Percentiles rank a stretch among this genome's conserved stretches.
Conservation (phyloP, 495 filamentous ascomycete species). For the Neurospora intermedia region DNA sequence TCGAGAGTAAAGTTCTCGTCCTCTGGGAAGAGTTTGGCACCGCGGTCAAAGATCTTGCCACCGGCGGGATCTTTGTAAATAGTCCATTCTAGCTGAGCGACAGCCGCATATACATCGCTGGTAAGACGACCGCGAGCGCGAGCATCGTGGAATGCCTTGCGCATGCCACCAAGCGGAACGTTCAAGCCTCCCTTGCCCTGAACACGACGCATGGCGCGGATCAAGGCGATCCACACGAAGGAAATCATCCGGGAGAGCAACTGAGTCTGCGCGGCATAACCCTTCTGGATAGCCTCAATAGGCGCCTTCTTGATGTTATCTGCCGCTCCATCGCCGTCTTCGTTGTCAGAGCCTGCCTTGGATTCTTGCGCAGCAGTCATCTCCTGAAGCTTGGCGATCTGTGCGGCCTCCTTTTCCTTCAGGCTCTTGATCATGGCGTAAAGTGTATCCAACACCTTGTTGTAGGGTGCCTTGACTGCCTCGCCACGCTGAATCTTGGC, state of each 20-base stretch:
- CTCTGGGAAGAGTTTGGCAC: slow-evolving; percentile 81
- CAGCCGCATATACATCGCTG: slow-evolving; percentile 87
- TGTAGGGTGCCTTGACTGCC: slow-evolving; percentile 69
- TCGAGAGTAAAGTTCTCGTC: slow-evolving; percentile 87
- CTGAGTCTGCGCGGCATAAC: slow-evolving; percentile 57
- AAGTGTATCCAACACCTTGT: slow-evolving; percentile 70
- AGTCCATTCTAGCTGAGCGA: slow-evolving; percentile 84
- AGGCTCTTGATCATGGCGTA: slow-evolving; percentile 68
- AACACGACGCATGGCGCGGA: slow-evolving; percentile 85
- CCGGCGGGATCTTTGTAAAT: slow-evolving; percentile 90
- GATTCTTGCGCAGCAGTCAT: slow-evolving; percentile 26
- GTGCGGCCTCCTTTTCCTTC: slow-evolving; percentile 59
- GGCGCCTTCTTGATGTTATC: slow-evolving; percentile 50
- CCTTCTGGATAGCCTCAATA: slow-evolving; percentile 60
- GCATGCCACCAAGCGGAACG: slow-evolving; percentile 60
- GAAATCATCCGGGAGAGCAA: slow-evolving; percentile 70
- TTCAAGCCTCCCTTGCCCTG: slow-evolving; percentile 72
- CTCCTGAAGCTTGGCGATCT: slow-evolving; percentile 63
- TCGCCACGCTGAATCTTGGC: slow-evolving; percentile 56
- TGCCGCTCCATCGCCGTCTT: slow-evolving; percentile 47
- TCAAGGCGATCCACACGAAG: slow-evolving; percentile 86
- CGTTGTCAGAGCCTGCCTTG: slow-evolving; percentile 32
- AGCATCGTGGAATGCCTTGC: slow-evolving; percentile 79
- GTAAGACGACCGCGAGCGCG: slow-evolving; percentile 74
- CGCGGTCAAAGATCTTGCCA: slow-evolving; percentile 89